Base-by-base conservation (phyloP, 2,329 filamentous ascomycete species). In the Colletotrichum simmondsii region DNA sequence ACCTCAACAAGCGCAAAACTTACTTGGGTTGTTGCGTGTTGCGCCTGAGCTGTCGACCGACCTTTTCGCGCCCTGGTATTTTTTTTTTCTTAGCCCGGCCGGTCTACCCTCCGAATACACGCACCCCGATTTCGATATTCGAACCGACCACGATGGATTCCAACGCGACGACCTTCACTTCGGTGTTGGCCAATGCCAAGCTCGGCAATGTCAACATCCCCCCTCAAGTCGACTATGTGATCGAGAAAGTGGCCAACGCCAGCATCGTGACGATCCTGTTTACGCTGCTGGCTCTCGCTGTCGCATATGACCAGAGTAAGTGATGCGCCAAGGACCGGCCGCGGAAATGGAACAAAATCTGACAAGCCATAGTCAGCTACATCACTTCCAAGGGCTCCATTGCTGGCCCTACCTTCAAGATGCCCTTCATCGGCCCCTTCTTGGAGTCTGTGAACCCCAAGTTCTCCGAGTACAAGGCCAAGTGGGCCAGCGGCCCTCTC, bases 341-440 rank as follows among this genome's bases (percentile, higher is more conserved):
- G 46, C 16, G 2, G 32, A 37, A 11, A 54, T 53, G 22, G 24
- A 46, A 30, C 37, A 46, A n/a, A 35, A n/a, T 37, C 63, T 73
- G 53, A 71, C 68, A 42, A 24, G 35, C 6, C 46, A 60, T 78
- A 97, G 94, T 93, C 77, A 92, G 89, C 81, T 97, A 96, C 81
- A 87, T 94, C 76, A 87, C 88, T 79, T 90, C 91, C 78, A 96
- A 96, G 83, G 93, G 94, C 71, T 89, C 89, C 30, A 95, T 97
- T 78, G 90, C 89, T 64, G 94, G 94, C 52, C 94, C 94, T 32
- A 77, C 88, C 57, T 93, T 89, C 87, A 97, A 97, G 84, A 87
- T 92, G 71, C 94, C 94, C 54, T 96, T 97, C 80, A 95, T 98
- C 82, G 97, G 97, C n/a, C 96, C 97, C 5, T 98, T 99, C 84